Conservation (phyloP, 2,329 filamentous ascomycete genomes). For the Neopestalotiopsis sp. region DNA sequence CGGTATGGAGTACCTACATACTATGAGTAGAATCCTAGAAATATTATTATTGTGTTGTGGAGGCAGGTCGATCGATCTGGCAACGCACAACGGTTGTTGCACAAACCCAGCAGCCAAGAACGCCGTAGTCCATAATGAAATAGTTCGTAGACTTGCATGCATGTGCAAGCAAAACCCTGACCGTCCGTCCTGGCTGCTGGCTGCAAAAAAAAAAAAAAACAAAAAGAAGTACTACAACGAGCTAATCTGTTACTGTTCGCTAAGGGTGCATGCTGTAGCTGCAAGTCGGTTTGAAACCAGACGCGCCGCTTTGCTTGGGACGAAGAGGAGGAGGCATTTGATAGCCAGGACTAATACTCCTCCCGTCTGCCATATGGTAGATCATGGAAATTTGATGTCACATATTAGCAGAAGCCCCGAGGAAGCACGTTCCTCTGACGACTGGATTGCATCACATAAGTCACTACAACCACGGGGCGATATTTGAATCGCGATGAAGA, state of each 20-base stretch:
- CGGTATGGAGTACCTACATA: too few species aligned
- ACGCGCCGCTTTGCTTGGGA: too few species aligned
- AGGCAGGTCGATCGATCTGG: neutral
- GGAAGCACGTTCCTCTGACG: neutral
- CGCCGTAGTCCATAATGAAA: neutral
- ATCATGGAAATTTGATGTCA: neutral
- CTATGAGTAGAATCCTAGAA: too few species aligned
- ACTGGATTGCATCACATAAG: neutral
- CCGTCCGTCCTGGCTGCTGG: neutral
- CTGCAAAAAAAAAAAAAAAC: neutral
- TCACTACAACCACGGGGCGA: neutral
- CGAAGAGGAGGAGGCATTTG: too few species aligned
- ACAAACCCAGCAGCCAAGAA: neutral
- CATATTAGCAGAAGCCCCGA: neutral
- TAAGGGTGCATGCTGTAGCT: too few species aligned
- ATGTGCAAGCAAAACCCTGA: neutral
- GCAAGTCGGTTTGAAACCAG: too few species aligned
- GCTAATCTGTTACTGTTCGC: too few species aligned
- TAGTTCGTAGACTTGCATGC: conserved; percentile 1
- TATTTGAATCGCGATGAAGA: too few species aligned
- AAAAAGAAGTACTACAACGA: too few species aligned
- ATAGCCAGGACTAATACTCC: too few species aligned
- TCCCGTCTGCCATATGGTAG: neutral
- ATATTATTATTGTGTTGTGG: neutral
- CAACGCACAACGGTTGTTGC: neutral